Conservation (phyloP, 2,329 filamentous ascomycete species). For the Aspergillus luchuensis region DNA sequence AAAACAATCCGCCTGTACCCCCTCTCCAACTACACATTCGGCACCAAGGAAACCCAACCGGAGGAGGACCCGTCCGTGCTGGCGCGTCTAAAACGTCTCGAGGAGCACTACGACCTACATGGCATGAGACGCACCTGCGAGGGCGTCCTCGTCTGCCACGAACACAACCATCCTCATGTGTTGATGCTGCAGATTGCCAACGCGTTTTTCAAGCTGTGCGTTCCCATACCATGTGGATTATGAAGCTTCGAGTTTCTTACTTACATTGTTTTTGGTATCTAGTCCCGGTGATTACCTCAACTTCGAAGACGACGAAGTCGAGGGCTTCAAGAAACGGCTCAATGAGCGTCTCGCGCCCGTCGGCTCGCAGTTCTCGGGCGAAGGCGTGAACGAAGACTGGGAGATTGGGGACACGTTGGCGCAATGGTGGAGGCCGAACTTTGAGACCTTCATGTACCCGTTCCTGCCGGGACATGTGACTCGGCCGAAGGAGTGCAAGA, state of each 20-base stretch:
- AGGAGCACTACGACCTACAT: conserved; percentile 88
- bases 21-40: conserved; percentile 97
- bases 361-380: conserved; percentile 76
- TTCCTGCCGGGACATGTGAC: conserved; percentile 96
- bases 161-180: conserved; percentile 98
- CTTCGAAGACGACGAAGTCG: conserved; percentile 82
- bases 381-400: conserved; percentile 92
- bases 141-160: conserved; percentile 94
- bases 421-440: conserved; percentile 98
- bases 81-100: conserved; percentile 87
- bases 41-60: conserved; percentile 96
- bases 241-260: neutral
- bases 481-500: conserved; percentile 97
- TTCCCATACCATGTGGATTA: conserved; percentile 6
- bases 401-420: conserved; percentile 91
- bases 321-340: conserved; percentile 89
- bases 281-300: conserved; percentile 90
- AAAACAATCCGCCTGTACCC: conserved; percentile 88
- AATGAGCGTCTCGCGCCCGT: conserved; percentile 93
- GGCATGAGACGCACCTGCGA: conserved; percentile 98
- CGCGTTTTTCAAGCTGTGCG: conserved; percentile 92
- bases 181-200: conserved; percentile 99
- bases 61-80: conserved; percentile 97
- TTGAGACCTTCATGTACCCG: conserved; percentile 99
- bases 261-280: neutral